Base-by-base conservation (phyloP, 306 rosid species). In the Quercus bicolor region DNA sequence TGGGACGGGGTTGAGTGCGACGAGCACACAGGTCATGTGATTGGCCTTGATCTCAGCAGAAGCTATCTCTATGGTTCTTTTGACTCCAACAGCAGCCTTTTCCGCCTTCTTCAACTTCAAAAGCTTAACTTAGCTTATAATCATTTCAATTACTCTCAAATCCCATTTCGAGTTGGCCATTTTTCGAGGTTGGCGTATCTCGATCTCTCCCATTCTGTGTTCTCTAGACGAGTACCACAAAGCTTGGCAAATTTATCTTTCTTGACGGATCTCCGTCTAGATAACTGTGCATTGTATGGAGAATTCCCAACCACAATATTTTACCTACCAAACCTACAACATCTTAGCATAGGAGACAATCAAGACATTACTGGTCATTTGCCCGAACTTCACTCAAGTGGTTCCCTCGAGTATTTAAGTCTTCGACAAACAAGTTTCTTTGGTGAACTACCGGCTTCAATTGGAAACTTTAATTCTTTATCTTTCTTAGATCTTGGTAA, bases 261-360 rank as follows among this genome's bases (percentile, higher is more conserved):
- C 14, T 80, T 86, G 60, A 19, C 37, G 1, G 1, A 0, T 28
- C 76, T 86, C 1, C 4, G 1, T 3, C 73, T 83, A 8, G 15
- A 0, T 5, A 0, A 10, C 1, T 85, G 89, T 52, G 53, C 20
- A 1, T 0, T 89, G 24, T 6, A 23, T 13, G 90, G 87, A 5
- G 70, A 76, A 24, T 82, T 89, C 37, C 87, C 85, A 0, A 15
- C 1, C 9, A 57, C 20, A 45, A 74, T 86, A 23, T 86, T 88
- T 43, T 75, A 68, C 5, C 56, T 84, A 4, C 86, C 79, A 34
- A 81, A 85, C 11, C 54, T 89, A 48, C 18, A 29, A 56, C 0
- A 6, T 34, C 76, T 89, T 14, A 5, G 1, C 2, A 3, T 85
- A 2, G 2, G 31, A 1, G 0, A 0, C 2, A 89, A 89, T 45